Evolutionary conservation across 2,329 filamentous ascomycete species (phyloP), one percentile per base, ranked within the genome.

Genomic region (Orbilia quercus): DNA sequence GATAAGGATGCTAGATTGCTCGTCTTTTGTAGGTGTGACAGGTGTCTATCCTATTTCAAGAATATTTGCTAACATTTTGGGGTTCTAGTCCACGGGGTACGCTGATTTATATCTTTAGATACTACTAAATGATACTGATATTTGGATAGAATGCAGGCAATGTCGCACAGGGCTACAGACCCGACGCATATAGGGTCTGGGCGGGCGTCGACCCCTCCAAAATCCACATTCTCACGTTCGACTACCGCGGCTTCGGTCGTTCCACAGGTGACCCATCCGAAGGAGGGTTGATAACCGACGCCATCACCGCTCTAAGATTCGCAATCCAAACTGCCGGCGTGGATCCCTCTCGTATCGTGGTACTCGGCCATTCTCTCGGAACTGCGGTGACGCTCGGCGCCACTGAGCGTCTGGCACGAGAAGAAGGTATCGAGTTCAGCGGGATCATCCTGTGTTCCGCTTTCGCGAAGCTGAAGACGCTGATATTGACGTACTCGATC

Each of bases 191-290:
- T 80, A 91, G 92, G 77, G 85, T 88, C 47, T 83, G 96, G 44
- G 87, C 92, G 2, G 86, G 90, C 58, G 87, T 89, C 1, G 90
- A 90, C 1, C 86, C 85, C 0, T 88, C 84, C 0, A 83, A 85
- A 64, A 87, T 92, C 62, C 93, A 97, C 79, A 86, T 96, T 47
- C 83, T 97, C n/a, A 87, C 91, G 40, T 88, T 96, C 77, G 92
- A 96, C 82, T 97, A 97, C 81, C 90, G 93, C 16, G 93, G 93
- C 5, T 97, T 91, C 77, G 93, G 92, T 0, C 85, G 87, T 40
- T 95, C 91, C 7, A 91, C 89, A 0, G 92, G 94, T n/a, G 82
- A 81, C 2, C 94, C 94, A 0, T 89, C 88, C 0, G 94, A 98
- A 81, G 82, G 85, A 36, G 94, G 94, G 0, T 82, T 98, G 6